Conservation (phyloP, 495 filamentous ascomycete species). For the Aspergillus diversus region DNA sequence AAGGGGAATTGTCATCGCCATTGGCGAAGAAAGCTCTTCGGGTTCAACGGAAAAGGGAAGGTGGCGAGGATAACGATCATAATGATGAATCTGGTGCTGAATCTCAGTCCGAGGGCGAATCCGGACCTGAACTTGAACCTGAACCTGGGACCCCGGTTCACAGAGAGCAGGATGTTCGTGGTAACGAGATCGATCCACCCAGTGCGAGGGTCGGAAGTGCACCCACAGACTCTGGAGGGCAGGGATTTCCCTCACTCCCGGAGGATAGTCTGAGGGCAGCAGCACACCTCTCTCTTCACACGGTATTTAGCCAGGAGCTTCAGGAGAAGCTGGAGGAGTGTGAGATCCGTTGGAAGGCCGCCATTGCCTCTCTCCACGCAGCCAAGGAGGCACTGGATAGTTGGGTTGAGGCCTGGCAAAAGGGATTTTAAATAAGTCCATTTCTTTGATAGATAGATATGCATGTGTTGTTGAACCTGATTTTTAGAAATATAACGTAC, state of each 20-base stretch:
- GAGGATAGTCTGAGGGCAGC: constrained; percentile 16
- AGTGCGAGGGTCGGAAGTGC: no score
- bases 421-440: neutral
- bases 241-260: constrained; percentile 8
- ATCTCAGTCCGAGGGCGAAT: no score
- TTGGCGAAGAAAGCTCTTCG: constrained; percentile 1
- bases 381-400: constrained; percentile 18
- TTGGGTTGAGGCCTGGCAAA: constrained; percentile 20
- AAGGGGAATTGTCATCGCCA: neutral
- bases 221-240: neutral
- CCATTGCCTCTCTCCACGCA: constrained; percentile 16
- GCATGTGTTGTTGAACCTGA: no score
- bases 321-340: constrained; percentile 22
- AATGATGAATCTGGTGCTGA: neutral
- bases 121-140: no score
- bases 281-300: constrained; percentile 17
- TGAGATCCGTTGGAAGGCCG: constrained; percentile 13
- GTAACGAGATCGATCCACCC: neutral
- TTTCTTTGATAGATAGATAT: neutral
- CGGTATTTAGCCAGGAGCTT: constrained; percentile 21
- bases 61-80: neutral
- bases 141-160: no score
- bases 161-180: neutral
- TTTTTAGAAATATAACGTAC: no score
- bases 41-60: constrained; percentile 1